Base-by-base conservation (phyloP, 2,329 filamentous ascomycete genomes). In the Drechslera avenae region DNA sequence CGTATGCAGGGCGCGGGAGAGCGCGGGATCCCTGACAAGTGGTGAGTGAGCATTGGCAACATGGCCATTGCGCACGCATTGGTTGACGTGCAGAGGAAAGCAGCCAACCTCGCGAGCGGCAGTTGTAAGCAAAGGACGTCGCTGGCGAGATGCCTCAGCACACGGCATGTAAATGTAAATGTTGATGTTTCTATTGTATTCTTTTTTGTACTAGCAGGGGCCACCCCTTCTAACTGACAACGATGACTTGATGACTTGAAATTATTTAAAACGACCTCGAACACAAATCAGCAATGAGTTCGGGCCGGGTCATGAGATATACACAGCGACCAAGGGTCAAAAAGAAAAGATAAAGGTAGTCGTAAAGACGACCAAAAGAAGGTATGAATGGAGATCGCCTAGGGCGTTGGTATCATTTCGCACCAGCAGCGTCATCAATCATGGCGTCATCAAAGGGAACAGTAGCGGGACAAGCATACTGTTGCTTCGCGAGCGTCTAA, bases 351-450 rank as follows among this genome's bases (percentile, higher is more conserved):
- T 7, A 62, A 63, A 49, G 51, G 54, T 23, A 54, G 64, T 57
- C 57, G 26, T 43, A 28, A 13, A 46, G 5, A n/a, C n/a, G 59
- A 52, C 54, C 47, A 45, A 50, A 52, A 12, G 53, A 56, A 62
- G 51, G 37, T 54, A 64, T 42, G 56, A 63, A 62, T 46, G 50
- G 57, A 53, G 57, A 60, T 62, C 42, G 52, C 52, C 52, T 57
- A 53, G 43, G 53, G 50, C 60, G 52, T 55, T 54, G 52, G 53
- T 60, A 60, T 60, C 61, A 60, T 57, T 45, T 52, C 53, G 56
- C 57, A 59, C 67, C 64, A 67, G 65, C 62, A 69, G 62, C 67
- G 66, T 74, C 71, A 71, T 73, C 61, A 71, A 57, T 74, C 72
- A 67, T 64, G 50, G 60, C 63, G 63, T 66, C 63, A 61, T 66